Percentiles rank a stretch among this genome's conserved stretches.
Conservation (phyloP, 352 stramenopile species). For the Phytopythium sindhum region DNA sequence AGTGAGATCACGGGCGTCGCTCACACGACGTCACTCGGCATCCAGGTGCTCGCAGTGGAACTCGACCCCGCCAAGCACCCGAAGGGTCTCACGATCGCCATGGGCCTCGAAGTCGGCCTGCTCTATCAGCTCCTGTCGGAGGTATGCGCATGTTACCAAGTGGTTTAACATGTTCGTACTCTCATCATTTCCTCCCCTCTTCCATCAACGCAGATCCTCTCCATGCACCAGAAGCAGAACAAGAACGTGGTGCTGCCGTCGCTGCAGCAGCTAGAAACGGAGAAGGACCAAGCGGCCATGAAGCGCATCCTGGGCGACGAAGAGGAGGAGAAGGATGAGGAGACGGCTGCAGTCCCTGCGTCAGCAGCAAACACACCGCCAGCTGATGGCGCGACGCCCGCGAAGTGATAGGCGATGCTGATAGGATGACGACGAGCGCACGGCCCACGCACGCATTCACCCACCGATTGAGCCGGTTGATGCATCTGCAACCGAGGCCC, state of each 20-base stretch:
- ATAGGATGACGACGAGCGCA: neutral
- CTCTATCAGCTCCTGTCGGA: constrained; percentile 68
- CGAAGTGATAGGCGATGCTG: neutral
- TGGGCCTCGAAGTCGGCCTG: constrained; percentile 71
- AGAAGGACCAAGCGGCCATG: constrained; percentile 40
- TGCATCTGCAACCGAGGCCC: neutral
- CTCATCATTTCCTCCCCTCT: neutral
- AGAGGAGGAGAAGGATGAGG: constrained; percentile 62
- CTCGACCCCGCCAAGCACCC: constrained; percentile 35
- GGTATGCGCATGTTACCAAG: constrained; percentile 16
- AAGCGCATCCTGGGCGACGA: constrained; percentile 51
- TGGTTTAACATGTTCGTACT: neutral
- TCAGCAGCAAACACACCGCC: neutral
- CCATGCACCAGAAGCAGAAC: constrained; percentile 47
- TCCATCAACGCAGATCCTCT: constrained; percentile 28
- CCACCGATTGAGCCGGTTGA: neutral
- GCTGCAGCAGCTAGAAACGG: constrained; percentile 29
- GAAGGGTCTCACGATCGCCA: constrained; percentile 68
- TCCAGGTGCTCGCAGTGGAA: constrained; percentile 57
- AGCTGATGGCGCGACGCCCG: neutral
- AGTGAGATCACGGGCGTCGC: constrained; percentile 46
- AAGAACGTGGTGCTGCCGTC: constrained; percentile 13
- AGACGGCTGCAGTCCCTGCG: constrained; percentile 10
- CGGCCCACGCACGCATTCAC: neutral
- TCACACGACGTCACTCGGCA: constrained; percentile 60